Evolutionary conservation across 306 rosid species (phyloP).

Genomic region (Inga laurina): DNA sequence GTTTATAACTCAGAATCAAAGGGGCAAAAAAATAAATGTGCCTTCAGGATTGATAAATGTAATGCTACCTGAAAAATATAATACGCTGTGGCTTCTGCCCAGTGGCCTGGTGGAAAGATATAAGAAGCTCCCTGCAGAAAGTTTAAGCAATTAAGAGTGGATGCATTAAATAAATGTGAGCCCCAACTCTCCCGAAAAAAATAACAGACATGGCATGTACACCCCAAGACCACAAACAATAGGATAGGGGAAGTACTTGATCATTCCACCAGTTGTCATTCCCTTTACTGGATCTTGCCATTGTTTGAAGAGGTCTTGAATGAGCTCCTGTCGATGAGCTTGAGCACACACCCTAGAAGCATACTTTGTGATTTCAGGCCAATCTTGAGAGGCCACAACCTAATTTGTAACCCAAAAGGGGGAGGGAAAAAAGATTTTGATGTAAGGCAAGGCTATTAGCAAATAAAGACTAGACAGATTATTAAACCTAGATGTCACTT

Average conservation of each 20-base stretch:
- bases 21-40: neutral
- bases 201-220: neutral
- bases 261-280: slow-evolving; percentile 85
- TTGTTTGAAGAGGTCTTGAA: slow-evolving; percentile 82
- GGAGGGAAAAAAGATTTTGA: neutral
- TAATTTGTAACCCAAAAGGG: slow-evolving; percentile 15
- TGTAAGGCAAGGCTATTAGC: neutral
- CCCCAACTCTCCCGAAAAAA: neutral
- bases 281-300: slow-evolving; percentile 97
- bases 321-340: slow-evolving; percentile 93
- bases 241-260: slow-evolving; percentile 49
- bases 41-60: neutral
- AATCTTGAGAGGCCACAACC: slow-evolving; percentile 99
- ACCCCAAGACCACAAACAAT: neutral
- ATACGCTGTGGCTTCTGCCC: slow-evolving; percentile 92
- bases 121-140: slow-evolving; percentile 60
- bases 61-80: slow-evolving; percentile 76
- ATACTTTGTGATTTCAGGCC: slow-evolving; percentile 96
- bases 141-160: neutral
- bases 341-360: slow-evolving; percentile 94
- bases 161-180: neutral
- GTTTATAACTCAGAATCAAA: neutral
- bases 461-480: neutral
- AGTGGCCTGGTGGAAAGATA: slow-evolving; percentile 84
- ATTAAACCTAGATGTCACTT: neutral